A percentile compares a stretch with the other conserved stretches of the same genome.
phyloP scores from a whole-genome alignment of 768 basidiomycete genomes.

The Phaffia australis region DNA sequence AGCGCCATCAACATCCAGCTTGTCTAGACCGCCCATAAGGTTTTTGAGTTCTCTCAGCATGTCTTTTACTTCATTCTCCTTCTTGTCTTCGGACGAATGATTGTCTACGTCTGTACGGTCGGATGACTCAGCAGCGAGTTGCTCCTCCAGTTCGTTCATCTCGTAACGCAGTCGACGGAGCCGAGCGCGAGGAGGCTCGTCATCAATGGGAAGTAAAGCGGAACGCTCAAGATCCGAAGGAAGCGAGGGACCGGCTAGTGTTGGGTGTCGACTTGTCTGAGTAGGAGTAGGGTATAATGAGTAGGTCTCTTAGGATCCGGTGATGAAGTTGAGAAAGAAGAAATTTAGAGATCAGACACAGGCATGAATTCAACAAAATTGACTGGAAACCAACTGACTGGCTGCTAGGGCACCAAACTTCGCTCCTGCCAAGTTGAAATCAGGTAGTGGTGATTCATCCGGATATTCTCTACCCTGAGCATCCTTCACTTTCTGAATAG shows the following conservation, averaged over 20 bases:
- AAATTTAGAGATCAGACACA: not conserved
- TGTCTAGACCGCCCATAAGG: constrained; percentile 64
- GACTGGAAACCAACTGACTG: not conserved
- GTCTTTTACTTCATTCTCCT: not conserved
- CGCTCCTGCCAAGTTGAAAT: not conserved
- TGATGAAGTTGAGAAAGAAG: not conserved
- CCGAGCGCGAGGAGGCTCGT: constrained; percentile 38
- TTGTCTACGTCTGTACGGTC: not conserved
- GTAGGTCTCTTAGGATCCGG: constrained; percentile 19
- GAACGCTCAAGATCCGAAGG: constrained; percentile 5
- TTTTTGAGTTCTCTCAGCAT: constrained; percentile 49
- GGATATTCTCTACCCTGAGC: constrained; percentile 2
- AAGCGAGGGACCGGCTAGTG: constrained; percentile 8
- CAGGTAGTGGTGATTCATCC: constrained; percentile 18
- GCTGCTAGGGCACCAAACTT: constrained; percentile 20
- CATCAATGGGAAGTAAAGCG: not conserved
- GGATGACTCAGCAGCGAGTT: constrained; percentile 41
- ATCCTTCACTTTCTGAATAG: not conserved
- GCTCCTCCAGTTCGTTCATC: constrained; percentile 63
- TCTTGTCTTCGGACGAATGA: not conserved
- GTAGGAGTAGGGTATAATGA: constrained; percentile 18
- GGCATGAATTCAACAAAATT: not conserved
- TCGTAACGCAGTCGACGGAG: constrained; percentile 57
- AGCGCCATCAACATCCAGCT: constrained; percentile 40
- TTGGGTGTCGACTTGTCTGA: not conserved